Percentiles rank a stretch among this genome's conserved stretches.
phyloP scores from a whole-genome alignment of 2,329 filamentous ascomycete genomes.

The Pestalotiopsis sp. region DNA sequence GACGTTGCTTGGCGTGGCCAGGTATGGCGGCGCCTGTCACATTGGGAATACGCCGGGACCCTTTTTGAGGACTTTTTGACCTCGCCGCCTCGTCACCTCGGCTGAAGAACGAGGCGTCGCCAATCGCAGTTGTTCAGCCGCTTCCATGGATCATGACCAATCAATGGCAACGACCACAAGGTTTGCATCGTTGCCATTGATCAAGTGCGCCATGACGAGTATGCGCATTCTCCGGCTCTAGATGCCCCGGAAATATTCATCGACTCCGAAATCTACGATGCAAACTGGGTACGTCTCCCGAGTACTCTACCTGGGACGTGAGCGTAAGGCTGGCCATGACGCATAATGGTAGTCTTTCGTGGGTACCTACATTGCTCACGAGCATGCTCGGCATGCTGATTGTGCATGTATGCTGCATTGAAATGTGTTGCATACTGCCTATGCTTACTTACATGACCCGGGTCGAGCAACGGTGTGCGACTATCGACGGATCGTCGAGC shows the following conservation, averaged over 20 bases:
- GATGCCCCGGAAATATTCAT: background rate
- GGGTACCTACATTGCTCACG: background rate
- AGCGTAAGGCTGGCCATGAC: no score
- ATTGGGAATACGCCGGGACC: background rate
- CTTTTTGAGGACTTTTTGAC: background rate
- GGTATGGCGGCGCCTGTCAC: background rate
- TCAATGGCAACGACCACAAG: background rate
- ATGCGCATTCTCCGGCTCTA: background rate
- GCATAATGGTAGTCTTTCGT: no score
- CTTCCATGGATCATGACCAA: background rate
- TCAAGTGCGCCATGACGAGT: background rate
- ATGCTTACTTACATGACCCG: background rate
- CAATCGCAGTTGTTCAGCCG: background rate
- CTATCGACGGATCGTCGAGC: conserved; percentile 1
- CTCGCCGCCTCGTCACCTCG: background rate
- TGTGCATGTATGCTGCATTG: background rate
- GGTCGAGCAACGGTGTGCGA: conserved; percentile 2
- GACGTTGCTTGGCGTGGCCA: background rate
- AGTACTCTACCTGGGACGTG: no score
- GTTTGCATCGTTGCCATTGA: background rate
- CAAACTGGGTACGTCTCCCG: no score
- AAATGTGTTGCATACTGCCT: background rate
- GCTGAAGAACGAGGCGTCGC: background rate
- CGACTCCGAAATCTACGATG: no score
- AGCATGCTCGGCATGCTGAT: background rate